Conservation (phyloP, 2,329 filamentous ascomycete species). For the Cyclaneusma minus region DNA sequence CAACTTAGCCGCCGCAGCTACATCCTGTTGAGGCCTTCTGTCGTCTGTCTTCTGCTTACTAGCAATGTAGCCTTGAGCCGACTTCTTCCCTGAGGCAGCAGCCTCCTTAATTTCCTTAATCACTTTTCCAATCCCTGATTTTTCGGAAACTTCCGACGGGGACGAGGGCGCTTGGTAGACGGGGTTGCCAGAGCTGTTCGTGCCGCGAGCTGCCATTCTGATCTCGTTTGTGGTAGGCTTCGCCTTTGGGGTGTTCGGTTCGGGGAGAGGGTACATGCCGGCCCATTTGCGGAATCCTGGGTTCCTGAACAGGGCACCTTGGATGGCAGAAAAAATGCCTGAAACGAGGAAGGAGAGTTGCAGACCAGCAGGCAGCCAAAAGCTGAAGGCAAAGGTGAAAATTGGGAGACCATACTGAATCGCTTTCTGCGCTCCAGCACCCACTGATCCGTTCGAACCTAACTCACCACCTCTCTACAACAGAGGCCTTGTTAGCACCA, state of each 20-base stretch:
- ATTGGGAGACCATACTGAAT: conserved; percentile 33
- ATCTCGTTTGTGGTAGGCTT: background rate
- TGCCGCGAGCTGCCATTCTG: conserved; percentile 5
- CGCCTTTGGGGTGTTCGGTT: conserved; percentile 3
- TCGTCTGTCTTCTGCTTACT: too few relatives aligned
- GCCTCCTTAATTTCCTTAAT: too few relatives aligned
- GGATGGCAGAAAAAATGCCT: conserved; percentile 21
- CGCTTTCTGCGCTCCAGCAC: conserved; percentile 20
- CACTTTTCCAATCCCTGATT: too few relatives aligned
- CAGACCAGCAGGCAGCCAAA: conserved; percentile 29
- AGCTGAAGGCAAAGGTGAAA: conserved; percentile 35
- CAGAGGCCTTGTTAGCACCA: conserved; percentile 1
- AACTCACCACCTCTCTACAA: conserved; percentile 31
- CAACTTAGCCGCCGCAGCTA: too few relatives aligned
- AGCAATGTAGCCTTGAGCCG: too few relatives aligned
- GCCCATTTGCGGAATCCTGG: conserved; percentile 21
- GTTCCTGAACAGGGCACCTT: conserved; percentile 28
- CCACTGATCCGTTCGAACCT: conserved; percentile 21
- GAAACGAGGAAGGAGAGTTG: conserved; percentile 46
- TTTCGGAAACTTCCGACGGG: too few relatives aligned
- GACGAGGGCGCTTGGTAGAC: too few relatives aligned
- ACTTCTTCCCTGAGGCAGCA: too few relatives aligned
- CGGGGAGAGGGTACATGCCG: conserved; percentile 21
- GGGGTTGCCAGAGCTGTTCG: too few relatives aligned
- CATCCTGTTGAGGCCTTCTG: too few relatives aligned